Evolutionary conservation across 805 yeast species (phyloP).

Genomic region (Lipomyces lipofer): DNA sequence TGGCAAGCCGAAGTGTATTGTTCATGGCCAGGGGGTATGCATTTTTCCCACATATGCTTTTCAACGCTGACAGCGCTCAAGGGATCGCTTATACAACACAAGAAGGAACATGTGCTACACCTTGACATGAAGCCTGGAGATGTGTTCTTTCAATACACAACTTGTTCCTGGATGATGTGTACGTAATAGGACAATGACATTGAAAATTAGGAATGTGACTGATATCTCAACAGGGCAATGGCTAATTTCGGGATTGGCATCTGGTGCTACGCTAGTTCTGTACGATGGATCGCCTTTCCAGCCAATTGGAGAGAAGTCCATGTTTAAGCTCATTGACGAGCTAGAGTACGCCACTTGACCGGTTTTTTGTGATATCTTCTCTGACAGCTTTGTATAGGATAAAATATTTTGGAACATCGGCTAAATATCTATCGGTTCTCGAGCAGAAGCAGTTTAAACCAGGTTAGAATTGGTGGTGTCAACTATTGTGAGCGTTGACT

Average conservation of each 20-base stretch:
- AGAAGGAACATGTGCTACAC: constrained; percentile 33
- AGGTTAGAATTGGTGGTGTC: background rate
- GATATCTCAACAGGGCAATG: constrained; percentile 31
- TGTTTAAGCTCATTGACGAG: constrained; percentile 32
- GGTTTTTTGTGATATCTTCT: background rate
- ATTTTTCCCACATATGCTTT: too few species aligned
- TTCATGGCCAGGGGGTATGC: constrained; percentile 32
- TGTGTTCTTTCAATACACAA: constrained; percentile 34
- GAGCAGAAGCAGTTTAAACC: constrained; percentile 28
- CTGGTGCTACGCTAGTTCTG: constrained; percentile 32
- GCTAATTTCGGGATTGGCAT: constrained; percentile 34
- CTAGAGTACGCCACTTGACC: constrained; percentile 4
- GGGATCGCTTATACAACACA: constrained; percentile 33
- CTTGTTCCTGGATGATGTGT: constrained; percentile 36
- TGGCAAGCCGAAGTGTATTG: constrained; percentile 34
- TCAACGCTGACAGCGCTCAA: too few species aligned
- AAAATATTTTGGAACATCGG: constrained; percentile 34
- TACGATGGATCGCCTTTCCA: constrained; percentile 35
- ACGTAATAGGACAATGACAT: background rate
- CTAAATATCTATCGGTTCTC: constrained; percentile 32
- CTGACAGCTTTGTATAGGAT: constrained; percentile 6
- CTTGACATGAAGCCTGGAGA: constrained; percentile 30
- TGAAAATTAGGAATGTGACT: background rate
- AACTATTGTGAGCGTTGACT: background rate
- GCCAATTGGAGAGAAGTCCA: constrained; percentile 29